Conservation (phyloP, 2,329 filamentous ascomycete species). For the Hypomyces perniciosus region DNA sequence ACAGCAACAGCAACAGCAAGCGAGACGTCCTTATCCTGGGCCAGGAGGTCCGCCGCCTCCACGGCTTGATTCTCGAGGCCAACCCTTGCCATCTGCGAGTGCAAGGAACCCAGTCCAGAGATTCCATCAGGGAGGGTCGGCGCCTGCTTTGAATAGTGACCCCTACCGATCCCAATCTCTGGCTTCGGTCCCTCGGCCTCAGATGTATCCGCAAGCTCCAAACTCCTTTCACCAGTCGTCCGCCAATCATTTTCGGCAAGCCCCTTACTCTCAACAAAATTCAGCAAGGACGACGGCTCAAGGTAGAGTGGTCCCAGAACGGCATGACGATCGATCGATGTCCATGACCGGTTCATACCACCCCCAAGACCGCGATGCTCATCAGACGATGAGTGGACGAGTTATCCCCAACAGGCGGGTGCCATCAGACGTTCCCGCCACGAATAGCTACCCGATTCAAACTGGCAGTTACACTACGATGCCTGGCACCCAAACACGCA, state of each 20-base stretch:
- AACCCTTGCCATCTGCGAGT: slow-evolving; percentile 36
- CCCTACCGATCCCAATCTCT: slow-evolving; percentile 90
- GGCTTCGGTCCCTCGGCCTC: slow-evolving; percentile 67
- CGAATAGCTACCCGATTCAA: slow-evolving; percentile 31
- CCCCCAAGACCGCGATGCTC: slow-evolving; percentile 66
- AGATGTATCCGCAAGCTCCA: slow-evolving; percentile 61
- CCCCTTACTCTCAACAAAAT: slow-evolving; percentile 58
- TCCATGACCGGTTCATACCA: slow-evolving; percentile 75
- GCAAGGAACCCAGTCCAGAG: slow-evolving; percentile 46
- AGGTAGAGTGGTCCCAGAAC: slow-evolving; percentile 83
- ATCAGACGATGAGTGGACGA: slow-evolving; percentile 90
- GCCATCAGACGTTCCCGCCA: slow-evolving; percentile 34
- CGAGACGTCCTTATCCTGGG: slow-evolving; percentile 40
- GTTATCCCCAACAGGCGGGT: slow-evolving; percentile 70
- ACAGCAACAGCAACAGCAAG: slow-evolving; percentile 37
- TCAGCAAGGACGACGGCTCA: slow-evolving; percentile 81
- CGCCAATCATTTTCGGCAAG: slow-evolving; percentile 71
- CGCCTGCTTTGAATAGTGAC: slow-evolving; percentile 74
- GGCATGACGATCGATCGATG: slow-evolving; percentile 91
- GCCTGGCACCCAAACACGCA: slow-evolving; percentile 51
- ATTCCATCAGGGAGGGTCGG: slow-evolving; percentile 56
- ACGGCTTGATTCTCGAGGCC: slow-evolving; percentile 58
- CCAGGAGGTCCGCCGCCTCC: slow-evolving; percentile 47
- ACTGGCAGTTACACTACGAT: slow-evolving; percentile 35
- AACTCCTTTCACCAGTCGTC: slow-evolving; percentile 58